Percentiles rank a stretch among this genome's conserved stretches.
These are phyloP conservation scores for Millerozyma miso DNA, from an alignment of 805 yeast genomes.

Conservation along the genomic window DNA sequence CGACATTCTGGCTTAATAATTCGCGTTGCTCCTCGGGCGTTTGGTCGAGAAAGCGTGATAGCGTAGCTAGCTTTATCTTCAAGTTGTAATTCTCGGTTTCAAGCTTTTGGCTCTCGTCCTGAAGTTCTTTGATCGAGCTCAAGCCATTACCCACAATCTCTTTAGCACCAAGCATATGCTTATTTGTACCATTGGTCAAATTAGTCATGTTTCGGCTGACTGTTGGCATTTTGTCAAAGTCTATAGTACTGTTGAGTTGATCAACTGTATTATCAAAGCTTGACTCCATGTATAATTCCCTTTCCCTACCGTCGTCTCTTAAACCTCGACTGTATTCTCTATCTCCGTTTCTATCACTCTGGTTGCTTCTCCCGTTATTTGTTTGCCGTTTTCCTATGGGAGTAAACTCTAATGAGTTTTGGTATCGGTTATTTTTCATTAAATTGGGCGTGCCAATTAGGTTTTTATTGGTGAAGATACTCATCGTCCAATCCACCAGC, in stretches of 20 bases:
- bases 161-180: not conserved
- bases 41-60: slow-evolving; percentile 35
- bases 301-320: not conserved
- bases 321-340: not conserved
- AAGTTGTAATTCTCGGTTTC: slow-evolving; percentile 42
- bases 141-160: slow-evolving; percentile 7
- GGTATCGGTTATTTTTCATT: not conserved
- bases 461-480: slow-evolving; percentile 11
- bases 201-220: not conserved
- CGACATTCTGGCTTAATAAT: slow-evolving; percentile 35
- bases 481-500: slow-evolving; percentile 1
- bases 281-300: slow-evolving; percentile 8
- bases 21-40: slow-evolving; percentile 40
- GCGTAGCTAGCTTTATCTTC: slow-evolving; percentile 40
- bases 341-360: not conserved
- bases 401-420: slow-evolving; percentile 12
- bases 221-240: slow-evolving; percentile 1
- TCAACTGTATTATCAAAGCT: slow-evolving; percentile 14
- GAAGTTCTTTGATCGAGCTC: slow-evolving; percentile 20
- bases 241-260: slow-evolving; percentile 13
- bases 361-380: not conserved
- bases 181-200: not conserved
- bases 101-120: slow-evolving; percentile 19
- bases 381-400: slow-evolving; percentile 11
- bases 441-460: slow-evolving; percentile 13